Conservation (phyloP, 192 early-diverging fungal genomes). For the Chytriomyces sp. region DNA sequence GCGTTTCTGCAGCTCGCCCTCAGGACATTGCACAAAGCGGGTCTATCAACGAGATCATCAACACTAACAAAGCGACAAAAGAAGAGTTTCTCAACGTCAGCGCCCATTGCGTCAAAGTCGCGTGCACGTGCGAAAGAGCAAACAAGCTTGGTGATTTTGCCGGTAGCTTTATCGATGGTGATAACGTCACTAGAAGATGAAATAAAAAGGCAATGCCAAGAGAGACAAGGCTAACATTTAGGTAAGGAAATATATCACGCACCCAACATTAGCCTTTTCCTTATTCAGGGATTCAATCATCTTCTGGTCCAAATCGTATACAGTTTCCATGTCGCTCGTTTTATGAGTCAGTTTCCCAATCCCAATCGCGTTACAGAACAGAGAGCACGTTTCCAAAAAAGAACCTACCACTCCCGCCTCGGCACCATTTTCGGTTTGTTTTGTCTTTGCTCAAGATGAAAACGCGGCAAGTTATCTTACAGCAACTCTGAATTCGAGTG, state of each 20-base stretch:
- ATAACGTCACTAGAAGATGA: constrained; percentile 78
- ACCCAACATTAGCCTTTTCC: constrained; percentile 96
- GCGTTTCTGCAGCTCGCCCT: constrained; percentile 96
- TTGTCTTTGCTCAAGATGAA: too few species aligned
- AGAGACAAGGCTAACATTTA: not conserved
- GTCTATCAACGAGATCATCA: constrained; percentile 46
- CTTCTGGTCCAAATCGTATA: constrained; percentile 98
- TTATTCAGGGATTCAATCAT: constrained; percentile 98
- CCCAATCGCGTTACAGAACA: not conserved
- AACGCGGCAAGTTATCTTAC: too few species aligned
- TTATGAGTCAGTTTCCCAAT: constrained; percentile 97
- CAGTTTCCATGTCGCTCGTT: constrained; percentile 99
- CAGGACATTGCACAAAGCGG: constrained; percentile 98
- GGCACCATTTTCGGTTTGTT: too few species aligned
- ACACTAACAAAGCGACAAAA: not conserved
- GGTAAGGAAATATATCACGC: constrained; percentile 5
- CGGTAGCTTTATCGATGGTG: constrained; percentile 97
- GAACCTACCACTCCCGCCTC: constrained; percentile 77
- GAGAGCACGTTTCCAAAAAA: not conserved
- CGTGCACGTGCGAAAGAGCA: constrained; percentile 95
- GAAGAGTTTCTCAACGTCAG: constrained; percentile 64
- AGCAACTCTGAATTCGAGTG: too few species aligned
- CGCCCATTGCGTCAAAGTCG: constrained; percentile 97
- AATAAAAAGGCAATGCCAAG: not conserved
- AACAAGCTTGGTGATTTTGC: constrained; percentile 92